Conservation (phyloP, 306 rosid species). For the Begonia masoniana region DNA sequence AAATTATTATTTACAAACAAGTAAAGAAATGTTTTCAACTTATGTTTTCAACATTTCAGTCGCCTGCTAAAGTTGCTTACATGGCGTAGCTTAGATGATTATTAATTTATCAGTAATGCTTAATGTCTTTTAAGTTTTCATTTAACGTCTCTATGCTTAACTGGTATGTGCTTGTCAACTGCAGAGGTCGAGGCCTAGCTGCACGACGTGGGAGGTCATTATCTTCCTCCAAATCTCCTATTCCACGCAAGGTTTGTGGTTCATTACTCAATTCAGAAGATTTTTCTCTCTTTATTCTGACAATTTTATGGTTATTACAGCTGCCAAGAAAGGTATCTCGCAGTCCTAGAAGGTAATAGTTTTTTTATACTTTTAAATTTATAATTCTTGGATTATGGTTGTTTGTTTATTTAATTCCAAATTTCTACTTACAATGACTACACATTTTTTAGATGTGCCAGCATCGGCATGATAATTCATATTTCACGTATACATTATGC, state of each 20-base stretch:
- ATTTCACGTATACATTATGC: neutral
- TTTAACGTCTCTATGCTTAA: conserved; percentile 1
- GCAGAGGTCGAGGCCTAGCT: conserved; percentile 69
- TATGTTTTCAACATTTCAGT: too few species aligned
- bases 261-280: neutral
- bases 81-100: too few species aligned
- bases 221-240: conserved; percentile 80
- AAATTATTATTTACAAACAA: too few species aligned
- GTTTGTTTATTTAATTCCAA: neutral
- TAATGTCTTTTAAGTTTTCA: neutral
- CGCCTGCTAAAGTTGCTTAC: too few species aligned
- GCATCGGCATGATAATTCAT: neutral
- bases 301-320: conserved; percentile 22
- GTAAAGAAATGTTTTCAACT: too few species aligned
- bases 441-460: neutral
- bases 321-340: conserved; percentile 50
- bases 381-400: neutral
- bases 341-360: conserved; percentile 68
- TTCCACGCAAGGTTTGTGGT: conserved; percentile 75
- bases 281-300: conserved; percentile 4
- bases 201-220: conserved; percentile 76
- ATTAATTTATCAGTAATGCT: too few species aligned
- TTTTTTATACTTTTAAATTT: neutral
- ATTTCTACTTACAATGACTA: too few species aligned
- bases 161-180: conserved; percentile 2